A percentile compares a stretch with the other conserved stretches of the same genome.
phyloP scores from a whole-genome alignment of 2,329 filamentous ascomycete species.

The Lachnellula suecica region DNA sequence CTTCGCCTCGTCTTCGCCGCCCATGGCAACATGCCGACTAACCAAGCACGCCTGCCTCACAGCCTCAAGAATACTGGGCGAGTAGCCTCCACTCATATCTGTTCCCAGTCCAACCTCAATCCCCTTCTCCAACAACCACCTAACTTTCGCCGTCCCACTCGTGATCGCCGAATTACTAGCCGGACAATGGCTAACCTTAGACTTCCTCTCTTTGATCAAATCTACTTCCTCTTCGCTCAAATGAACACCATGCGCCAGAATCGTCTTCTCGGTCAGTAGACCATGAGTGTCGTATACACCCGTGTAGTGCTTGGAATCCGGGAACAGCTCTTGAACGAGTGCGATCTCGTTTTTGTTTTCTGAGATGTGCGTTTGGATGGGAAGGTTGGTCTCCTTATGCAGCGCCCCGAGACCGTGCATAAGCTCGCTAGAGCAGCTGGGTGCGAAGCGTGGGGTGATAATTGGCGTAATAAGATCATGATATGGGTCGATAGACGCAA shows the following conservation, averaged over 20 bases:
- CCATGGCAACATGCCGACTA: constrained; percentile 68
- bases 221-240: constrained; percentile 64
- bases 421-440: constrained; percentile 56
- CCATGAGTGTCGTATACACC: constrained; percentile 74
- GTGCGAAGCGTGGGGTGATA: constrained; percentile 73
- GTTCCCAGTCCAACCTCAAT: constrained; percentile 85
- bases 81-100: constrained; percentile 87
- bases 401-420: constrained; percentile 65
- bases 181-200: constrained; percentile 82
- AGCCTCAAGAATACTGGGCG: constrained; percentile 77
- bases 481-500: constrained; percentile 63
- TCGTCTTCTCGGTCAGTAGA: constrained; percentile 69
- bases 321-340: constrained; percentile 71
- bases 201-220: constrained; percentile 58
- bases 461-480: constrained; percentile 72
- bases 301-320: constrained; percentile 63
- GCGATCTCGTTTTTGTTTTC: constrained; percentile 76
- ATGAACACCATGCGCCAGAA: constrained; percentile 85
- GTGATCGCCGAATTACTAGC: constrained; percentile 82
- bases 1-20: constrained; percentile 51
- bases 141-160: constrained; percentile 74
- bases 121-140: constrained; percentile 71
- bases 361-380: constrained; percentile 85
- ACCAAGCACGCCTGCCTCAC: constrained; percentile 79
- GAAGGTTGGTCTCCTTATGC: constrained; percentile 60